These are phyloP conservation scores for Pseudopyricularia cyperi DNA, from an alignment of 2,329 filamentous ascomycete species.

Conservation along the genomic window DNA sequence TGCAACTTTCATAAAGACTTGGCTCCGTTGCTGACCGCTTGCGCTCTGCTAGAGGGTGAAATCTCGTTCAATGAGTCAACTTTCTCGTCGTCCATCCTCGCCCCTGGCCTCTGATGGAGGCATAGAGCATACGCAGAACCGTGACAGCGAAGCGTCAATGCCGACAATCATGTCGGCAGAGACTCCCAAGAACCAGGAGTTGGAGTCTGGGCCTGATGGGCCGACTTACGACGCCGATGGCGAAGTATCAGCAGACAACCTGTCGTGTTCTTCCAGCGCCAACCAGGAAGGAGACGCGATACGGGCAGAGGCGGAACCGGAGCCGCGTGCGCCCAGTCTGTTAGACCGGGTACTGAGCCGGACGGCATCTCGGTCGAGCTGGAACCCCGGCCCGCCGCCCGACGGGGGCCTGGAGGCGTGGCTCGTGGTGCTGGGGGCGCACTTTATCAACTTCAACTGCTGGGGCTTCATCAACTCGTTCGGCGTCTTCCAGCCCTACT, in stretches of 20 bases:
- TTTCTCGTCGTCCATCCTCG: too few relatives aligned
- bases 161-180: background rate
- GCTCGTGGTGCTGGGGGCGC: slow-evolving; percentile 25
- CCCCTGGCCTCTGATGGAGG: too few relatives aligned
- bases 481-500: slow-evolving; percentile 42
- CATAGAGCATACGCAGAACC: too few relatives aligned
- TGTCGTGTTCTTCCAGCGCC: background rate
- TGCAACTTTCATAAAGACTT: too few relatives aligned
- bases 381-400: slow-evolving; percentile 32
- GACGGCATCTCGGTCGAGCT: slow-evolving; percentile 22
- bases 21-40: too few relatives aligned
- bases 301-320: background rate
- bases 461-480: slow-evolving; percentile 41
- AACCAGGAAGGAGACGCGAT: background rate
- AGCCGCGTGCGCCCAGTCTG: slow-evolving; percentile 5
- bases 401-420: slow-evolving; percentile 36
- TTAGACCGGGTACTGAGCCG: slow-evolving; percentile 25
- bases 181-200: background rate
- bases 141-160: too few relatives aligned
- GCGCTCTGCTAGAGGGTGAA: too few relatives aligned
- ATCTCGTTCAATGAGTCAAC: too few relatives aligned
- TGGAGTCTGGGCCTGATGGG: background rate
- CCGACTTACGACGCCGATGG: background rate
- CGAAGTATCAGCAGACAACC: background rate
- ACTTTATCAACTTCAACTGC: slow-evolving; percentile 30